These are phyloP conservation scores for Dacryopinax spathularia DNA, from an alignment of 768 basidiomycete genomes.

Conservation along the genomic window DNA sequence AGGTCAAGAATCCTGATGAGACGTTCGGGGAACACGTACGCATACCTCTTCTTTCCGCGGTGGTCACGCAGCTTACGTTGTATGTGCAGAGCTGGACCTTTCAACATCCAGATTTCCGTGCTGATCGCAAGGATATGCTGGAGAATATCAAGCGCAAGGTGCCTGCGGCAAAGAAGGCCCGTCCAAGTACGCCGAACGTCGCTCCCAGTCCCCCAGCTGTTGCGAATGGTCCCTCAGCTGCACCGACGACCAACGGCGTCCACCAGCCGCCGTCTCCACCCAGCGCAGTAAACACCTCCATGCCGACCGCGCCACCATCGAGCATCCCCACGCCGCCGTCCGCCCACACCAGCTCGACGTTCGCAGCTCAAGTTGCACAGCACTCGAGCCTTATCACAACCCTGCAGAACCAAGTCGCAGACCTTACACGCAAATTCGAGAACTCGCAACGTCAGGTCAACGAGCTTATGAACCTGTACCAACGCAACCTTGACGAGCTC, in stretches of 20 bases:
- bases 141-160: slow-evolving; percentile 40
- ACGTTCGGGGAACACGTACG: slow-evolving; percentile 46
- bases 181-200: background rate
- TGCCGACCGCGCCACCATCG: background rate
- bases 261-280: background rate
- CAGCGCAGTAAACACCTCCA: background rate
- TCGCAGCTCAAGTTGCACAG: background rate
- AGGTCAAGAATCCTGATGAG: slow-evolving; percentile 82
- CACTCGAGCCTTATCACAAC: background rate
- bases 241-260: background rate
- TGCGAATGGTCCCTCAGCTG: background rate
- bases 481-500: background rate
- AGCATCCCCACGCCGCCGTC: background rate
- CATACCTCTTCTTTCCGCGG: background rate
- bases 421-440: background rate
- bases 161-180: slow-evolving; percentile 9
- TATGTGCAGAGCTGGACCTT: slow-evolving; percentile 28
- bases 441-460: background rate
- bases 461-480: background rate
- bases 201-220: background rate
- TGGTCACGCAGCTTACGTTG: background rate
- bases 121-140: slow-evolving; percentile 39
- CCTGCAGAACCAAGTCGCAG: background rate
- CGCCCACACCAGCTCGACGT: background rate
- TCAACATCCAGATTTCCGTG: slow-evolving; percentile 37